These are phyloP conservation scores for Boletus eberwhitei DNA, from an alignment of 768 basidiomycete genomes.

Conservation along the genomic window DNA sequence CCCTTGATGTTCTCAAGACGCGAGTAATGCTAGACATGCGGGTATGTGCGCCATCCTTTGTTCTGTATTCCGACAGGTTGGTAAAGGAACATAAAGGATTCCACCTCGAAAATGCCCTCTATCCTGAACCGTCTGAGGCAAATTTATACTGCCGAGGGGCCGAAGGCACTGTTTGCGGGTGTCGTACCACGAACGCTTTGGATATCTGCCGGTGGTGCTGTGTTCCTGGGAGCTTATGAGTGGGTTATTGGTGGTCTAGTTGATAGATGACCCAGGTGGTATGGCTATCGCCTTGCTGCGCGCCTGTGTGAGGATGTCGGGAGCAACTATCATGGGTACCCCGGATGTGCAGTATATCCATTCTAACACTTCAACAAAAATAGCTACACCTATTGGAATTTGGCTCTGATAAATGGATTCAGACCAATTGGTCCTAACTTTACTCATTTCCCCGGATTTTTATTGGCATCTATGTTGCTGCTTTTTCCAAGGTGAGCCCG, in stretches of 20 bases:
- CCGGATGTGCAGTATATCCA: no score
- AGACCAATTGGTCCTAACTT: no score
- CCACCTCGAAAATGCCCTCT: constrained; percentile 51
- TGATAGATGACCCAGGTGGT: constrained; percentile 13
- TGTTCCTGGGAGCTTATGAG: constrained; percentile 97
- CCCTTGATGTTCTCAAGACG: constrained; percentile 95
- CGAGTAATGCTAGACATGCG: constrained; percentile 92
- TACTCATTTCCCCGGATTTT: no score
- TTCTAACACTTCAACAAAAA: no score
- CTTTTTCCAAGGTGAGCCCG: no score
- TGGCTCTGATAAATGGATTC: no score
- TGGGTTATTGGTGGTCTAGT: constrained; percentile 58
- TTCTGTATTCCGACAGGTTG: background rate
- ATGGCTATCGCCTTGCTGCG: background rate
- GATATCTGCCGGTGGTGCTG: constrained; percentile 95
- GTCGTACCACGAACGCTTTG: constrained; percentile 89
- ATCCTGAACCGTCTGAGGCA: constrained; percentile 52
- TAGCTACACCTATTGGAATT: no score
- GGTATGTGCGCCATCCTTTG: constrained; percentile 41
- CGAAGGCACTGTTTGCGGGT: constrained; percentile 76
- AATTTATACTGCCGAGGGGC: constrained; percentile 74
- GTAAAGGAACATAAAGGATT: constrained; percentile 37
- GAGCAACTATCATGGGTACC: no score
- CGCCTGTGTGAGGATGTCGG: background rate
- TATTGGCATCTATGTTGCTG: no score